Evolutionary conservation across 169 alveolate genomes (phyloP).

Genomic region (Plasmodium coatneyi): DNA sequence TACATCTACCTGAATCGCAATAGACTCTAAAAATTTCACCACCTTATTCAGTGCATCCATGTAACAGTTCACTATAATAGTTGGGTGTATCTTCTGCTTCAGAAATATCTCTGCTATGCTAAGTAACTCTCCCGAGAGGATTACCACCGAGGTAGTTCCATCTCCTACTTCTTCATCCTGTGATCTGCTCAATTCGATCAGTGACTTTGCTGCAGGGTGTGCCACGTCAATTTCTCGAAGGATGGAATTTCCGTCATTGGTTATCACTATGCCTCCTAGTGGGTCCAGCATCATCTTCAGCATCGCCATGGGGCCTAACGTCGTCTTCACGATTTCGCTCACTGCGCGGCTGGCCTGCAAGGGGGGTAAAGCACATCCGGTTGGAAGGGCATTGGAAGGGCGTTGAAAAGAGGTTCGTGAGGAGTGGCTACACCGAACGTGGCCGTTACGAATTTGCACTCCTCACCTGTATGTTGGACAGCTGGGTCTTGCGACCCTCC

Average conservation of each 20-base stretch:
- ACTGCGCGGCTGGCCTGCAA: slow-evolving; percentile 96
- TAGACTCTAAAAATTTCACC: slow-evolving; percentile 87
- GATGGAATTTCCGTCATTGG: slow-evolving; percentile 98
- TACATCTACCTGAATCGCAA: slow-evolving; percentile 91
- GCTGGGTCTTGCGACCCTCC: slow-evolving; percentile 88
- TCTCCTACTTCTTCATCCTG: slow-evolving; percentile 99
- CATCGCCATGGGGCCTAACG: slow-evolving; percentile 99
- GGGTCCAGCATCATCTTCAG: slow-evolving; percentile 99
- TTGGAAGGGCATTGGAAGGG: too few relatives aligned
- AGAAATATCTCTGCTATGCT: slow-evolving; percentile 95
- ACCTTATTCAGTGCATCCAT: slow-evolving; percentile 95
- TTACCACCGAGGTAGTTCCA: slow-evolving; percentile 98
- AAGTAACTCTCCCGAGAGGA: slow-evolving; percentile 97
- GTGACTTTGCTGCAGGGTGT: slow-evolving; percentile 99
- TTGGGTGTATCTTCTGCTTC: slow-evolving; percentile 95
- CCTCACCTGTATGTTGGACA: slow-evolving; percentile 85
- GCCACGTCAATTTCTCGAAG: slow-evolving; percentile 98
- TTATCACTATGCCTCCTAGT: slow-evolving; percentile 99
- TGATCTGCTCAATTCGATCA: slow-evolving; percentile 97
- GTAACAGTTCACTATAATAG: slow-evolving; percentile 94
- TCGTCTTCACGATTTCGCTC: slow-evolving; percentile 97
- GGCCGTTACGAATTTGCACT: not conserved
- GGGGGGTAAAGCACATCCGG: not conserved
- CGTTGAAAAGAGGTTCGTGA: too few relatives aligned
- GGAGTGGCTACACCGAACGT: too few relatives aligned